phyloP scores from a whole-genome alignment of 2,329 filamentous ascomycete genomes.

The Monilinia vaccinii-corymbosi region DNA sequence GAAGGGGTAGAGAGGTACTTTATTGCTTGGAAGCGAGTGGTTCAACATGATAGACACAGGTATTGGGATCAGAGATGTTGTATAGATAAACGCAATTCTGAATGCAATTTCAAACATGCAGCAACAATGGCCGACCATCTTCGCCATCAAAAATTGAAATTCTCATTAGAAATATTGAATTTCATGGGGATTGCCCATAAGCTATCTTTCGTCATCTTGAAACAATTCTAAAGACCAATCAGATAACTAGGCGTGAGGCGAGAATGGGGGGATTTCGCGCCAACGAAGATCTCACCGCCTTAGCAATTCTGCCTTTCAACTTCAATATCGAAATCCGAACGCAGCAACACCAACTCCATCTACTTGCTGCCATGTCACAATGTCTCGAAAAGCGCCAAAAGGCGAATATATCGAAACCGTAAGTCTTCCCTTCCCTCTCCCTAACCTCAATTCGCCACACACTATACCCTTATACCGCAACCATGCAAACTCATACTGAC shows the following conservation, averaged over 20 bases:
- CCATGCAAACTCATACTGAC: constrained; percentile 3
- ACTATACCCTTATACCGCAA: not conserved
- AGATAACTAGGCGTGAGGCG: not conserved
- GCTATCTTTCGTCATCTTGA: not conserved
- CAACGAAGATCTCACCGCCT: not conserved
- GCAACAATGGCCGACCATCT: not conserved
- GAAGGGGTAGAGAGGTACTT: not conserved
- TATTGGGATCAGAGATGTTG: not conserved
- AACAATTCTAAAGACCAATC: not conserved
- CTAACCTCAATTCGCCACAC: not conserved
- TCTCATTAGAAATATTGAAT: not conserved
- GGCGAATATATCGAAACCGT: constrained; percentile 97
- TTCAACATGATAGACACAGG: not conserved
- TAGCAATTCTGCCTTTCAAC: not conserved
- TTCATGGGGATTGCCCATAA: not conserved
- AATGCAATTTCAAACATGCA: too few relatives aligned
- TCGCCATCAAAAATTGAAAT: not conserved
- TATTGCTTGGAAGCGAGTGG: not conserved
- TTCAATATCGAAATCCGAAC: not conserved
- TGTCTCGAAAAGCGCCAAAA: constrained; percentile 71
- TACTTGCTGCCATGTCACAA: constrained; percentile 30
- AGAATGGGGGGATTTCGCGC: not conserved
- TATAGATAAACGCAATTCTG: not conserved
- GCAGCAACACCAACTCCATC: not conserved
- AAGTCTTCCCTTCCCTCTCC: constrained; percentile 28